phyloP scores from a whole-genome alignment of 805 yeast genomes.

The Kluyveromyces starmeri region DNA sequence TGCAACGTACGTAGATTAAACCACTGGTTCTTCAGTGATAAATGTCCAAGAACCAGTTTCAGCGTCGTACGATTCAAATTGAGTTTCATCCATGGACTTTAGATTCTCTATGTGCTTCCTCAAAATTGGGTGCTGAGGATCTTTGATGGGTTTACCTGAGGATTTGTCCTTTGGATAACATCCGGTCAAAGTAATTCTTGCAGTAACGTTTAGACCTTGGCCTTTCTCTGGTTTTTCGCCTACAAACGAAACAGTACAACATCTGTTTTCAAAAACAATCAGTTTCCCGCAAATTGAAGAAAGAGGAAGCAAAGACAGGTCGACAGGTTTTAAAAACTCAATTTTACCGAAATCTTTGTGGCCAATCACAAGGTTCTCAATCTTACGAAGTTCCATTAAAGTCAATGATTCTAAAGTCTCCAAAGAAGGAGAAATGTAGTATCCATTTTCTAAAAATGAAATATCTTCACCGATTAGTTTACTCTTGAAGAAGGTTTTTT shows the following conservation, averaged over 20 bases:
- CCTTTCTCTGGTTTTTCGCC: slow-evolving; percentile 51
- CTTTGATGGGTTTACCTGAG: slow-evolving; percentile 64
- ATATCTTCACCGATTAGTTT: slow-evolving; percentile 30
- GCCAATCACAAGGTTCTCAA: slow-evolving; percentile 65
- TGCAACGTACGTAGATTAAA: no score
- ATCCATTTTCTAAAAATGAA: slow-evolving; percentile 59
- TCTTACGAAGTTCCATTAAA: slow-evolving; percentile 53
- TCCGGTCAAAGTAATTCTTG: slow-evolving; percentile 62
- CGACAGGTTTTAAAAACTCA: slow-evolving; percentile 74
- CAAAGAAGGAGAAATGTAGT: slow-evolving; percentile 78
- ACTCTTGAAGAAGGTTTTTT: background rate
- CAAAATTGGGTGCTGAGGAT: slow-evolving; percentile 65
- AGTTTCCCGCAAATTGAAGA: slow-evolving; percentile 58
- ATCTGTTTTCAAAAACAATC: slow-evolving; percentile 49
- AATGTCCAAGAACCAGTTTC: slow-evolving; percentile 66
- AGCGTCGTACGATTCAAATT: slow-evolving; percentile 71
- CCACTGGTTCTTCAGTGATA: slow-evolving; percentile 25
- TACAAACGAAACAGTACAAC: slow-evolving; percentile 45
- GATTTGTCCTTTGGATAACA: slow-evolving; percentile 75
- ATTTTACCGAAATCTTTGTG: slow-evolving; percentile 64
- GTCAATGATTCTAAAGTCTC: slow-evolving; percentile 52
- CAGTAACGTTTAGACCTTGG: slow-evolving; percentile 75
- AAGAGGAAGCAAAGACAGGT: slow-evolving; percentile 57
- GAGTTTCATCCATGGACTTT: slow-evolving; percentile 47
- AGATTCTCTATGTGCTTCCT: slow-evolving; percentile 60